phyloP scores from a whole-genome alignment of 371 early-diverging fungal species.

The Mortierella sp. region DNA sequence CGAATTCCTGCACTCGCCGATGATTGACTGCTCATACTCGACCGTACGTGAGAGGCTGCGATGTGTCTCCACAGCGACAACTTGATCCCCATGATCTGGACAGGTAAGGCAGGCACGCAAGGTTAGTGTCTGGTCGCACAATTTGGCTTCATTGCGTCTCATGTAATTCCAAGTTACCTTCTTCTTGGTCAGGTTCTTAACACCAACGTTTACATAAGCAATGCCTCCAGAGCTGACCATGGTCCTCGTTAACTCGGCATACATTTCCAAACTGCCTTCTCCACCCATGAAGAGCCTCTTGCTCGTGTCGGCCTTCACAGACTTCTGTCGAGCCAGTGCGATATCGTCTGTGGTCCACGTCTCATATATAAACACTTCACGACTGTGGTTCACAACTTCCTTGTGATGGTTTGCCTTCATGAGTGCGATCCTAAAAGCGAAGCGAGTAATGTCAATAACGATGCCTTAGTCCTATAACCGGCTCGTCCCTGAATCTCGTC shows the following conservation, averaged over 20 bases:
- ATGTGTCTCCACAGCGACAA: constrained; percentile 45
- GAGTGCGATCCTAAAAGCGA: constrained; percentile 19
- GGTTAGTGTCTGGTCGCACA: too few species aligned
- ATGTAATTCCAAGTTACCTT: too few species aligned
- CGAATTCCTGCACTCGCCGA: background rate
- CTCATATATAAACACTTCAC: constrained; percentile 52
- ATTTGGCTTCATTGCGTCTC: too few species aligned
- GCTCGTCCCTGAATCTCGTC: too few species aligned
- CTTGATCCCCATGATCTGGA: constrained; percentile 54
- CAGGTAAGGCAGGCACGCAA: too few species aligned
- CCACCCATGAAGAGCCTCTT: constrained; percentile 55
- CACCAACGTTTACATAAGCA: constrained; percentile 46
- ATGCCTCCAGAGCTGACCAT: constrained; percentile 56
- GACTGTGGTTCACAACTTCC: constrained; percentile 39
- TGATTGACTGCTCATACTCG: constrained; percentile 1
- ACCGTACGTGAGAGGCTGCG: constrained; percentile 9
- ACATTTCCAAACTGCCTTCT: constrained; percentile 46
- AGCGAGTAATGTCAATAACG: background rate
- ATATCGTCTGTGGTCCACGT: constrained; percentile 55
- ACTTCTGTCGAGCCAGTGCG: constrained; percentile 31
- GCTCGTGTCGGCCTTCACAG: constrained; percentile 51
- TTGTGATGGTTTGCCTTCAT: constrained; percentile 42
- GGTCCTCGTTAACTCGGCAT: constrained; percentile 44
- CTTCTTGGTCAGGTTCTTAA: constrained; percentile 52
- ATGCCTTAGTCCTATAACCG: too few species aligned